Evolutionary conservation across 345 rosid genomes (phyloP), one percentile per base, ranked within the genome.

Genomic region (Murraya koenigii): DNA sequence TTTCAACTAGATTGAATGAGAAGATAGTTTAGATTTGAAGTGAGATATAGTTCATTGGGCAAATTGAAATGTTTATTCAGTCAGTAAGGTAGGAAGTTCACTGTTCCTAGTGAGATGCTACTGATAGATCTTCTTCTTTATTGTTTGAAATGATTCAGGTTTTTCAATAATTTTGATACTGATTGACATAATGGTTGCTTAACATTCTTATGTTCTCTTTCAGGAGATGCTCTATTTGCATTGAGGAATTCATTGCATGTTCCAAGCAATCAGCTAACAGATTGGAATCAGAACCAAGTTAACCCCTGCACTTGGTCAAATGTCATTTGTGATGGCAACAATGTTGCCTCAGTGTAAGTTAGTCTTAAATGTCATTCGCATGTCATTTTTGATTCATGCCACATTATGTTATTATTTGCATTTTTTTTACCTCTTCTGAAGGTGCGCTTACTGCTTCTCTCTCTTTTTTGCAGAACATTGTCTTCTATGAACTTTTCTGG

Each of bases 251-350:
- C 98, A 1, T 74, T 96, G 81, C 83, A 63, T 77, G 90, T 88
- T 80, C 79, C 88, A 28, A 64, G 19, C 23, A 66, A 61, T 82
- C 93, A 89, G 82, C 88, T 96, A 66, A 9, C 25, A 33, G 95
- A 96, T 78, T 96, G 99, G 98, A 94, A 90, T 72, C 95, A 75
- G 82, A 84, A 88, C 79, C 97, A 69, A 87, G 97, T 94, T 78
- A 91, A 89, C 66, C 98, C 98, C 35, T 94, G 98, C 87, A 92
- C 98, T 72, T 96, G 99, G 99, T 77, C 97, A 8, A 89, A 89
- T 82, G 91, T 96, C 28, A 85, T 72, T 44, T 94, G 98, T 79
- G 93, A 91, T 55, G 85, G 63, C 61, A 66, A 78, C 75, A 80
- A 77, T 72, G 98, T 96, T 71, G 52, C 78, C 77, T 96, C 99